These are phyloP conservation scores for Metschnikowia matae DNA, from an alignment of 805 yeast genomes.

Conservation along the genomic window DNA sequence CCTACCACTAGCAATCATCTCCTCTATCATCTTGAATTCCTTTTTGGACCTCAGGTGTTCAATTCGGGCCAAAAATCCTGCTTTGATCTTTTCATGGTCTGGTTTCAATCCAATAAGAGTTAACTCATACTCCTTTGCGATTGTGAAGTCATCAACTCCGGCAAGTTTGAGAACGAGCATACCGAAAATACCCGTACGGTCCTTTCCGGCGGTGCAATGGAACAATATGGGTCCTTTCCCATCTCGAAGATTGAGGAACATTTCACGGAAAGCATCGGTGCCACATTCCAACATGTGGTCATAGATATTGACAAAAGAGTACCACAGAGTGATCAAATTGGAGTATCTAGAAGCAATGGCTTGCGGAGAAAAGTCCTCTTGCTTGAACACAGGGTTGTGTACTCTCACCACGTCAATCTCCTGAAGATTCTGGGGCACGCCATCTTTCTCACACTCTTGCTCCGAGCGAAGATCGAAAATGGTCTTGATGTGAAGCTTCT, in stretches of 20 bases:
- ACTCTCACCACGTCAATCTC: slow-evolving; percentile 44
- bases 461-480: slow-evolving; percentile 67
- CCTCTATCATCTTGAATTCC: slow-evolving; percentile 18
- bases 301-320: slow-evolving; percentile 62
- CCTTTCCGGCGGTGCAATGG: slow-evolving; percentile 87
- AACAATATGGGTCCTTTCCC: slow-evolving; percentile 44
- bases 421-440: slow-evolving; percentile 34
- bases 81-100: slow-evolving; percentile 38
- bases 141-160: slow-evolving; percentile 62
- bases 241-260: slow-evolving; percentile 57
- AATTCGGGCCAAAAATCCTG: slow-evolving; percentile 31
- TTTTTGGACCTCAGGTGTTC: slow-evolving; percentile 28
- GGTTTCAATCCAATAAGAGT: slow-evolving; percentile 62
- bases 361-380: slow-evolving; percentile 59
- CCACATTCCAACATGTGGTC: slow-evolving; percentile 53
- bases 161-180: slow-evolving; percentile 61
- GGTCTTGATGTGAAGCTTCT: slow-evolving; percentile 44
- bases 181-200: slow-evolving; percentile 72
- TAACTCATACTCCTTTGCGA: slow-evolving; percentile 74
- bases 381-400: slow-evolving; percentile 55
- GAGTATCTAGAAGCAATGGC: slow-evolving; percentile 54
- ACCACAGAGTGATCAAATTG: slow-evolving; percentile 54
- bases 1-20: slow-evolving; percentile 34
- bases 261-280: slow-evolving; percentile 39
- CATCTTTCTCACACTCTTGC: slow-evolving; percentile 49